Conservation (phyloP, 106 monocot species). For the Acanthochlamys bracteata region DNA sequence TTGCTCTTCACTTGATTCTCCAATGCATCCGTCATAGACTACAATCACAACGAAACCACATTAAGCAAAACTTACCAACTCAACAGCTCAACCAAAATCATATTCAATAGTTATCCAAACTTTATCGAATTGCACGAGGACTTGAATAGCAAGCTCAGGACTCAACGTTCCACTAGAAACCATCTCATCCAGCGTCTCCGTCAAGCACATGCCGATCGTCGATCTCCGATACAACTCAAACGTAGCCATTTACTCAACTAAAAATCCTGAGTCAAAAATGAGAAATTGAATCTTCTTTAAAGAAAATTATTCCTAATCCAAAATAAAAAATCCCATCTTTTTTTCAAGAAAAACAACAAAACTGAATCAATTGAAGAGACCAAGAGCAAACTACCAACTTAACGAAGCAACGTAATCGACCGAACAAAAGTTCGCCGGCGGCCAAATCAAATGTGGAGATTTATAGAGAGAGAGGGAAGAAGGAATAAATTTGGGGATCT, state of each 20-base stretch:
- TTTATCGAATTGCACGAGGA: constrained; percentile 80
- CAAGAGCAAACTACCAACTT: too few species aligned
- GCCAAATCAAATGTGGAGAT: too few species aligned
- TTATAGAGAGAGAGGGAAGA: too few species aligned
- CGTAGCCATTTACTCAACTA: constrained; percentile 37
- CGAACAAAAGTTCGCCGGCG: too few species aligned
- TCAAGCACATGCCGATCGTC: constrained; percentile 70
- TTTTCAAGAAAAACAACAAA: too few species aligned
- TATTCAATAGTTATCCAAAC: constrained; percentile 9
- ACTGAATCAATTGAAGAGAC: too few species aligned
- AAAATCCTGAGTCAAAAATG: too few species aligned
- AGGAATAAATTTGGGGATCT: too few species aligned
- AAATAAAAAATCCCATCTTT: too few species aligned
- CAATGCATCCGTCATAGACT: constrained; percentile 93
- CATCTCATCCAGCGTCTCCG: constrained; percentile 75
- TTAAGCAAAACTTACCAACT: background rate
- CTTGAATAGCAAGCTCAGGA: constrained; percentile 75
- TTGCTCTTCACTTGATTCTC: constrained; percentile 94
- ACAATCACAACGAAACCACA: background rate
- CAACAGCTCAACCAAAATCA: background rate
- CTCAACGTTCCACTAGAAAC: constrained; percentile 56
- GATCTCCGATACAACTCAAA: constrained; percentile 74
- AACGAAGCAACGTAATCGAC: too few species aligned
- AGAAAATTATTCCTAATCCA: too few species aligned
- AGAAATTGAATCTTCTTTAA: too few species aligned